Percentiles rank a stretch among this genome's conserved stretches.
These are phyloP conservation scores for Alternaria triticina DNA, from an alignment of 2,329 filamentous ascomycete species.

Conservation along the genomic window DNA sequence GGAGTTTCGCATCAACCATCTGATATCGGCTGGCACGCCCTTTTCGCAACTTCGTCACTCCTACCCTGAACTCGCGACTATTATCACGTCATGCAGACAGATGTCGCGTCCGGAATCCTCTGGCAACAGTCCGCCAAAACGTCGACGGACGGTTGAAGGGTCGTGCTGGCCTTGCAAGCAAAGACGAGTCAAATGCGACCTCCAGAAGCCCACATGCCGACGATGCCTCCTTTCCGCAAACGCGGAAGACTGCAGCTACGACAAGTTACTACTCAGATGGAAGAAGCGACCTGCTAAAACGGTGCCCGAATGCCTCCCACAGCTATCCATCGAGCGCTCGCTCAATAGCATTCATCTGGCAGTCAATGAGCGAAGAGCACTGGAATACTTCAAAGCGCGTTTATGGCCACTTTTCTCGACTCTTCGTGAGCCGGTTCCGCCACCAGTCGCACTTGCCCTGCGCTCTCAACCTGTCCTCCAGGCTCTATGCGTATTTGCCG, in stretches of 20 bases:
- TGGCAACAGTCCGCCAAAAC: constrained; percentile 13
- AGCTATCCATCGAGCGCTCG: background rate
- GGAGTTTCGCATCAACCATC: background rate
- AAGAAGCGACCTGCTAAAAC: constrained; percentile 15
- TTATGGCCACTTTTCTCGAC: constrained; percentile 21
- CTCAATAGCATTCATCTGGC: constrained; percentile 7
- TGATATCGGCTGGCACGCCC: background rate
- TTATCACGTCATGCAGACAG: constrained; percentile 15
- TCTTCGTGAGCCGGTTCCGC: constrained; percentile 9
- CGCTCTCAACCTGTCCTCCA: constrained; percentile 20
- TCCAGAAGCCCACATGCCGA: constrained; percentile 9
- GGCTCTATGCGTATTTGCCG: constrained; percentile 16
- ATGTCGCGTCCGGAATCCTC: constrained; percentile 14
- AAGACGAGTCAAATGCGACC: constrained; percentile 12
- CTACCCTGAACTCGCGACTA: background rate
- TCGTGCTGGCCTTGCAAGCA: constrained; percentile 17
- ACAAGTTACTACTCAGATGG: constrained; percentile 11
- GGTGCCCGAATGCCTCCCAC: constrained; percentile 2
- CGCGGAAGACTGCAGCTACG: constrained; percentile 13
- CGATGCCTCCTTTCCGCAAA: constrained; percentile 2
- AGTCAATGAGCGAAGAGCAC: constrained; percentile 16
- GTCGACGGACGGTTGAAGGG: constrained; percentile 14
- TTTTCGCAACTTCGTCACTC: background rate
- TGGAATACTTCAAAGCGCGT: constrained; percentile 20
- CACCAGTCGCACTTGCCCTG: constrained; percentile 16